A percentile compares a stretch with the other conserved stretches of the same genome.
These are phyloP conservation scores for Cladophialophora immunda DNA, from an alignment of 2,329 filamentous ascomycete genomes.

Conservation along the genomic window DNA sequence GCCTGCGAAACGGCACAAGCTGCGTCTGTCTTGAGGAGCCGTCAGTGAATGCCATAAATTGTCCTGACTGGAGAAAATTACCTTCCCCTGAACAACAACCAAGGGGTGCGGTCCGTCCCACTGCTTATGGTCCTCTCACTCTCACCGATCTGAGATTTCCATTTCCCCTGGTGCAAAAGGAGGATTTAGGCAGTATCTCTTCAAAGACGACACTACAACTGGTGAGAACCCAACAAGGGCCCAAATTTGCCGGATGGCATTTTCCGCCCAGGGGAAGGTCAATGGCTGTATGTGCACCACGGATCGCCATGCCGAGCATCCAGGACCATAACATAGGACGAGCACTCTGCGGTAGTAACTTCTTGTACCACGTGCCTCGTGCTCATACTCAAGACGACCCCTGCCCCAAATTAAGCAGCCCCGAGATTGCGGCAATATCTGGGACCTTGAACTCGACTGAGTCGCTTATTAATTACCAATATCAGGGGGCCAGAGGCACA, in stretches of 20 bases:
- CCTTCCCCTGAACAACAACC: neutral
- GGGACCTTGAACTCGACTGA: neutral
- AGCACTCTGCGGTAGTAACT: neutral
- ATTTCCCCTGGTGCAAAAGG: neutral
- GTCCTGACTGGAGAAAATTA: neutral
- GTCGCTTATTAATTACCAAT: constrained; percentile 3
- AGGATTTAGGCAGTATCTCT: neutral
- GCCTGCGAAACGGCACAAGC: neutral
- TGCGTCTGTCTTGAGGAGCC: neutral
- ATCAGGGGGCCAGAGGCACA: neutral
- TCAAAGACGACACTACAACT: neutral
- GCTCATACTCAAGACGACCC: neutral
- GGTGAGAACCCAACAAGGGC: neutral
- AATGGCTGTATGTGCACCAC: neutral
- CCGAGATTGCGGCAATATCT: neutral
- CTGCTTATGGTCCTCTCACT: neutral
- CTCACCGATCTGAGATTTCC: neutral
- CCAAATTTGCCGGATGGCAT: neutral
- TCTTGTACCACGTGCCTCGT: too few species aligned
- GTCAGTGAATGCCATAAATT: neutral
- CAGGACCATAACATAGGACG: neutral
- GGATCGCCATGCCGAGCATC: neutral
- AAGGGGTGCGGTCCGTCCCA: constrained; percentile 1
- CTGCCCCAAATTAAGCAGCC: neutral
- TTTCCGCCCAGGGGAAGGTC: neutral